Conservation (phyloP, 2,329 filamentous ascomycete species). For the Hypoxylon sp. region DNA sequence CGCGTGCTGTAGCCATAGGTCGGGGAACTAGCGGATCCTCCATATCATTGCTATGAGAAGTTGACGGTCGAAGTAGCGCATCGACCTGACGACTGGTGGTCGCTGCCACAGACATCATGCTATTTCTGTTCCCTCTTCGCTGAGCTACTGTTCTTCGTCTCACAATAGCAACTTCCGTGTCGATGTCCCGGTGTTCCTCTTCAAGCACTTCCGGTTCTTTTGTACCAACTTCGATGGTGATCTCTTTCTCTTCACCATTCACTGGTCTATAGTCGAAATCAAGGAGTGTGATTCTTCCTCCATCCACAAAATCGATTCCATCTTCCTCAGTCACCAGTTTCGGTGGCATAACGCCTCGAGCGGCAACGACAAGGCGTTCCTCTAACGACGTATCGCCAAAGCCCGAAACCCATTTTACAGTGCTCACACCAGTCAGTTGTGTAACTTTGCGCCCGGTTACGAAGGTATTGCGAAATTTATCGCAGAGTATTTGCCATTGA, state of each 20-base stretch:
- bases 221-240: slow-evolving; percentile 82
- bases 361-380: slow-evolving; percentile 77
- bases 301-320: slow-evolving; percentile 81
- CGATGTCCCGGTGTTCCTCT: slow-evolving; percentile 81
- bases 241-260: slow-evolving; percentile 70
- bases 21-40: slow-evolving; percentile 70
- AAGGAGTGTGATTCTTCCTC: slow-evolving; percentile 78
- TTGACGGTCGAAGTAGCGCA: slow-evolving; percentile 53
- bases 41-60: slow-evolving; percentile 56
- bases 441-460: slow-evolving; percentile 76
- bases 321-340: slow-evolving; percentile 76
- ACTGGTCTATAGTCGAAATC: slow-evolving; percentile 78
- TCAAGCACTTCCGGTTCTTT: slow-evolving; percentile 77
- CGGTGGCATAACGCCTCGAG: slow-evolving; percentile 75
- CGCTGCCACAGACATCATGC: slow-evolving; percentile 66
- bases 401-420: slow-evolving; percentile 79
- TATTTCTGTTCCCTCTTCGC: slow-evolving; percentile 65
- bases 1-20: slow-evolving; percentile 59
- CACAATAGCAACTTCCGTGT: slow-evolving; percentile 84
- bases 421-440: slow-evolving; percentile 76
- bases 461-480: slow-evolving; percentile 78
- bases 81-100: slow-evolving; percentile 55
- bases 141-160: slow-evolving; percentile 80
- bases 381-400: slow-evolving; percentile 64
- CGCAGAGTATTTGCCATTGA: slow-evolving; percentile 78